Percentiles rank a stretch among this genome's conserved stretches.
Evolutionary conservation across 345 rosid species (phyloP).

Genomic region (Trapa incisa): DNA sequence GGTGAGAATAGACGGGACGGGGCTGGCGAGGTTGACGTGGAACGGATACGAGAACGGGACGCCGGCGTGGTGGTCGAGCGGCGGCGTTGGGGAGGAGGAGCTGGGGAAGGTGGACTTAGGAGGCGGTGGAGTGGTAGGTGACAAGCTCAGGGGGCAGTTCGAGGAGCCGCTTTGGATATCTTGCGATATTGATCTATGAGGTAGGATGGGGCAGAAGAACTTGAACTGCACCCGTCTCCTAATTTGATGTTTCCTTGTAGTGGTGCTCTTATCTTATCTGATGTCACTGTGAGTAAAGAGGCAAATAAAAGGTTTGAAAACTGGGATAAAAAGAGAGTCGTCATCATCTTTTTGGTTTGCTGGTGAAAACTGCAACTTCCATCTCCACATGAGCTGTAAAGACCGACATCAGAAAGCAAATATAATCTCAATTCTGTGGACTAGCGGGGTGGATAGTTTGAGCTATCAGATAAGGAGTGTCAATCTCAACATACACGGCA

Average conservation of each 20-base stretch:
- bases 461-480: neutral
- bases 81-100: conserved; percentile 19
- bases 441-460: neutral
- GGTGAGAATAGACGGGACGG: conserved; percentile 49
- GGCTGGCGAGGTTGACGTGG: conserved; percentile 72
- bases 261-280: too few species aligned
- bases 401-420: too few species aligned
- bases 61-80: conserved; percentile 49
- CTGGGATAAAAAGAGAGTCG: too few species aligned
- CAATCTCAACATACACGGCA: neutral
- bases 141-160: conserved; percentile 39
- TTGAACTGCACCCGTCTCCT: too few species aligned
- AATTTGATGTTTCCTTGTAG: too few species aligned
- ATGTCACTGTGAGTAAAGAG: too few species aligned
- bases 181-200: conserved; percentile 24
- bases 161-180: conserved; percentile 66
- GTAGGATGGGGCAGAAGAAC: neutral
- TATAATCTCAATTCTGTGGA: neutral
- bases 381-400: too few species aligned
- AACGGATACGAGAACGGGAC: conserved; percentile 75
- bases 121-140: conserved; percentile 15
- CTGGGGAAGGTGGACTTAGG: conserved; percentile 13
- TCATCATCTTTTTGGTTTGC: too few species aligned
- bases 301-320: too few species aligned
- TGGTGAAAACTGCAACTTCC: too few species aligned